These are phyloP conservation scores for Petrea volubilis DNA, from an alignment of 257 asterid species.

Conservation along the genomic window DNA sequence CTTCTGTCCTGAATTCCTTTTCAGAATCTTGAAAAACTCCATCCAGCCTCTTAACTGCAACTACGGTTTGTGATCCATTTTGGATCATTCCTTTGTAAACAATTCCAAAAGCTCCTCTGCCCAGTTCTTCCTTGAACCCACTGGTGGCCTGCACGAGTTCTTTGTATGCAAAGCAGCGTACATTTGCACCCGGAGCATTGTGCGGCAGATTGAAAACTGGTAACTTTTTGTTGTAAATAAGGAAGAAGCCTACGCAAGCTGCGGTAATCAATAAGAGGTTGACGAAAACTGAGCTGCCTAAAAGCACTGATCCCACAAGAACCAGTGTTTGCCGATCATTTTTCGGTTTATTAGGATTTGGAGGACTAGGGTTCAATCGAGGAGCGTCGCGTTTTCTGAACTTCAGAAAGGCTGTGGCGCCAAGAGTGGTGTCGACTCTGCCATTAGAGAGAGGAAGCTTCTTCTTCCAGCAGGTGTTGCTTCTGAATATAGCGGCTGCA, in stretches of 20 bases:
- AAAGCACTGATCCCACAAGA: slow-evolving; percentile 40
- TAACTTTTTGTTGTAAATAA: slow-evolving; percentile 19
- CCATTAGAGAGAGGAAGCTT: slow-evolving; percentile 69
- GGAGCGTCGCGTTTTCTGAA: slow-evolving; percentile 30
- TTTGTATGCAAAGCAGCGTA: slow-evolving; percentile 38
- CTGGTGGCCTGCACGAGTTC: slow-evolving; percentile 45
- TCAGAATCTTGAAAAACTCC: slow-evolving; percentile 46
- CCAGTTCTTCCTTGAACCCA: slow-evolving; percentile 48
- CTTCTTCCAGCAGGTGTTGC: slow-evolving; percentile 68
- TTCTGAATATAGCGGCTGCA: slow-evolving; percentile 40
- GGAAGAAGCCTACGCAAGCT: slow-evolving; percentile 28
- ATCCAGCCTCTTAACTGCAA: slow-evolving; percentile 61
- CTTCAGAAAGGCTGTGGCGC: slow-evolving; percentile 48
- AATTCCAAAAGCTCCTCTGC: slow-evolving; percentile 63
- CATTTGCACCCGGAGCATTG: slow-evolving; percentile 8
- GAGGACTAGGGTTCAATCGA: not conserved
- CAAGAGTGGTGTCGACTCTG: slow-evolving; percentile 19
- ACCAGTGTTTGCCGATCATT: slow-evolving; percentile 26
- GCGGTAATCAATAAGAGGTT: slow-evolving; percentile 32
- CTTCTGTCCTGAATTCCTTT: slow-evolving; percentile 64
- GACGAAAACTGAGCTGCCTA: slow-evolving; percentile 52
- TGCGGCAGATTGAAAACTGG: not conserved
- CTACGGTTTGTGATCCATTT: not conserved
- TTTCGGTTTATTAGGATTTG: not conserved
- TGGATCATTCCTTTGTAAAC: slow-evolving; percentile 54